Evolutionary conservation across 1,284 basidiomycete species (phyloP), one percentile per base, ranked within the genome.

Genomic region (Caloboletus firmus): DNA sequence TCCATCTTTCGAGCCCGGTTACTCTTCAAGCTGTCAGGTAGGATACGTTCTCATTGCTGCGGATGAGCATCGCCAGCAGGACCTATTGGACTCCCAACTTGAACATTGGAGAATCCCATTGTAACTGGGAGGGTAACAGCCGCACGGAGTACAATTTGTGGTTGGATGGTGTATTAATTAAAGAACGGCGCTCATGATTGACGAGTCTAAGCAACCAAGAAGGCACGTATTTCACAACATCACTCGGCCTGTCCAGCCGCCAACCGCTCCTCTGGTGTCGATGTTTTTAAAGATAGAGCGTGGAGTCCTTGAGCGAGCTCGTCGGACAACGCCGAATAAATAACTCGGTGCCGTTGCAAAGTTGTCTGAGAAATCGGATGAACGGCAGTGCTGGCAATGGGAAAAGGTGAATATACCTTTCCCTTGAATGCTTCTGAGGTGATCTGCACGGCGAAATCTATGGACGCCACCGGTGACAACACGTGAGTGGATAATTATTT

Each of bases 341-440:
- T 81, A 76, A 91, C 79, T 45, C 89, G 80, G 72, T 92, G 89
- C 49, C 90, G 80, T 66, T 91, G 85, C 74, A 91, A 82, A 17
- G 85, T 84, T 36, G 72, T 81, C 89, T 91, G 59, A 40, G 49
- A 34, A 37, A 26, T 46, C n/a, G 51, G 42, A 36, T 60, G 36
- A 59, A 47, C 28, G 36, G 31, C 31, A 22, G 41, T 26, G 52
- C 42, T 40, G 47, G 32, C 30, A 35, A 45, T 44, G 41, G 37
- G 35, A 45, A 51, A 49, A 24, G 44, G 45, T 39, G 34, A 49
- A 18, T 71, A 59, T 64, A 89, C 90, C 81, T 89, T 89, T 57
- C 84, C 86, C 56, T 78, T 72, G 72, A 92, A 92, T 24, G 67
- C 73, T 57, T 85, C 79, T 51, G 90, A 90, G 51, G 88, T 82